phyloP scores from a whole-genome alignment of 139 green algal genomes.

The Closterium sp. region DNA sequence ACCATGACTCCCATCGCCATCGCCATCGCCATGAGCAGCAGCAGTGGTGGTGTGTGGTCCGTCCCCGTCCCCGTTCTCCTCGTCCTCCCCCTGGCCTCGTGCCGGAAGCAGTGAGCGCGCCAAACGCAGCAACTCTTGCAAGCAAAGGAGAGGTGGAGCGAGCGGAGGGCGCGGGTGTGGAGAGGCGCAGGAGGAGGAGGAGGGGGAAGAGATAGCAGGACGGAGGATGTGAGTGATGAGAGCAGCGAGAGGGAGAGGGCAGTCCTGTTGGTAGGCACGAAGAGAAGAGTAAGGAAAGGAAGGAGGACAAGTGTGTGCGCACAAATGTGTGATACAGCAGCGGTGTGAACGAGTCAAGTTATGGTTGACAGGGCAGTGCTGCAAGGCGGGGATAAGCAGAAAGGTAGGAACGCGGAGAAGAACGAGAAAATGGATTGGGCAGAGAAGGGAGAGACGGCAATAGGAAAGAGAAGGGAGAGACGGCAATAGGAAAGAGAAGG shows the following conservation, averaged over 20 bases:
- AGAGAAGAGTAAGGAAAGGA: not conserved
- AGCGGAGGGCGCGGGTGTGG: not conserved
- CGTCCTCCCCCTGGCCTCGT: not conserved
- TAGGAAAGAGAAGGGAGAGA: not conserved
- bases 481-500: not conserved
- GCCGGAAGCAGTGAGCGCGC: not conserved
- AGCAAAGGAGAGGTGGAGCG: not conserved
- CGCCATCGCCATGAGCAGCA: not conserved
- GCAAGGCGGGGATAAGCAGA: not conserved
- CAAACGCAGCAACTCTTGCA: not conserved
- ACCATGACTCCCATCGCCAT: not conserved
- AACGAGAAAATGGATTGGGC: not conserved
- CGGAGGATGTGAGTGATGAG: not conserved
- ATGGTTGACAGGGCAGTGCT: not conserved
- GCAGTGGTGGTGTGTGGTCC: too few relatives aligned
- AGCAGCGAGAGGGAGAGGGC: not conserved
- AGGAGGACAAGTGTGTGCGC: not conserved
- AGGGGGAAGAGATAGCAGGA: not conserved
- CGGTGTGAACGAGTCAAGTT: not conserved
- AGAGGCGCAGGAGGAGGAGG: not conserved
- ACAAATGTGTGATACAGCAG: not conserved
- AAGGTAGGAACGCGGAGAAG: not conserved
- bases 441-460: not conserved
- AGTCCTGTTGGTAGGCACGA: not conserved
- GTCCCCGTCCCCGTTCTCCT: not conserved